Evolutionary conservation across 1,139 yeast species (phyloP).

Genomic region (Pichia sp.): DNA sequence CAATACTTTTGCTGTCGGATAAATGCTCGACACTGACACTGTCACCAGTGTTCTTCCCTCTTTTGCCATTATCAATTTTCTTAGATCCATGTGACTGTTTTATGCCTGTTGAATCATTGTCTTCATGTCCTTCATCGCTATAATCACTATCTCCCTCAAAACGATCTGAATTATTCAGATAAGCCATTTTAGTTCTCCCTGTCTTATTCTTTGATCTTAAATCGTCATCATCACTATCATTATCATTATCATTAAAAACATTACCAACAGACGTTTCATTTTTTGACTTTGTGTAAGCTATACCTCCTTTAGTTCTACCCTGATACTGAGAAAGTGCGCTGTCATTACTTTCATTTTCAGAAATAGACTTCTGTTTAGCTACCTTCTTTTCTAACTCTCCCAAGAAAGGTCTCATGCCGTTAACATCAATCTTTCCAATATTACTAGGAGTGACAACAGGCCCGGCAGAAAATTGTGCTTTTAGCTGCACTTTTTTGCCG

Average conservation of each 20-base stretch:
- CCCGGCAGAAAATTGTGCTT: constrained; percentile 22
- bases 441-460: constrained; percentile 32
- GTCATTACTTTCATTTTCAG: not conserved
- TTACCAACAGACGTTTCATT: not conserved
- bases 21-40: too few species aligned
- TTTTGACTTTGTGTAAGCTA: constrained; percentile 8
- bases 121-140: too few species aligned
- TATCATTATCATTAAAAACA: not conserved
- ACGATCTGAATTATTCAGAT: not conserved
- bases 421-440: constrained; percentile 26
- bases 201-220: not conserved
- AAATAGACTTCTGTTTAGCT: constrained; percentile 33
- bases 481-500: constrained; percentile 39
- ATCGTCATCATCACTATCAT: not conserved
- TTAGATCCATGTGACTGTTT: too few species aligned
- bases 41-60: too few species aligned
- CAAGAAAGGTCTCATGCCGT: constrained; percentile 44
- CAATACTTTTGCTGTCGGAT: too few species aligned
- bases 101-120: too few species aligned
- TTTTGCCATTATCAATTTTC: too few species aligned
- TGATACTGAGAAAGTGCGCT: not conserved
- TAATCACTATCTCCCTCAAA: too few species aligned
- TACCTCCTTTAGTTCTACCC: not conserved
- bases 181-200: not conserved
- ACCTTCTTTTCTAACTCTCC: constrained; percentile 57